These are phyloP conservation scores for Berberis thunbergii DNA, from an alignment of 164 flowering plant species.

Conservation along the genomic window DNA sequence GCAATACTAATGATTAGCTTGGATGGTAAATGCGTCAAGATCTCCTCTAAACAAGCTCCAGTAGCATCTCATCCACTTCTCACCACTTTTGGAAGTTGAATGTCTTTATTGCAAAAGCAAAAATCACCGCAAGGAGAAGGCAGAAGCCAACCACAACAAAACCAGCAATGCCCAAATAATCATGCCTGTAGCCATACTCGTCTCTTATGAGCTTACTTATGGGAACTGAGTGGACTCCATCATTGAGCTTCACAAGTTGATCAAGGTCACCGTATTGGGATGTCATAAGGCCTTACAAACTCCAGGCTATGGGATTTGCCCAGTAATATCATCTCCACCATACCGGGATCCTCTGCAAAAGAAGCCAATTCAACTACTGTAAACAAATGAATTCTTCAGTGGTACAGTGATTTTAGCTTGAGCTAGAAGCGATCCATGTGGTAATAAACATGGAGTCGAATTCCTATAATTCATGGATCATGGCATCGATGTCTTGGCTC, in stretches of 20 bases:
- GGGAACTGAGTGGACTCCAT: constrained; percentile 35
- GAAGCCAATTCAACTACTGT: constrained; percentile 4
- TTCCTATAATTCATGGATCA: no score
- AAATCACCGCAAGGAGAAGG: constrained; percentile 55
- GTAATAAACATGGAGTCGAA: no score
- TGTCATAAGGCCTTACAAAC: constrained; percentile 26
- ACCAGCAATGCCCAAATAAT: constrained; percentile 55
- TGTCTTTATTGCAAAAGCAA: constrained; percentile 70
- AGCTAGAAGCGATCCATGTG: no score
- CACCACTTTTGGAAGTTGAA: constrained; percentile 81
- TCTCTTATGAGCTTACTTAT: constrained; percentile 31
- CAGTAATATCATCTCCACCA: constrained; percentile 63
- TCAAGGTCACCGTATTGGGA: constrained; percentile 72
- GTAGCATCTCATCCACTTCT: background rate
- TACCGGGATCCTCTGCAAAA: constrained; percentile 62
- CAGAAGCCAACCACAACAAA: constrained; percentile 58
- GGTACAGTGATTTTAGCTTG: no score
- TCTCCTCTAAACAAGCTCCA: background rate
- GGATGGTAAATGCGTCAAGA: no score
- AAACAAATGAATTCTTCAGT: background rate
- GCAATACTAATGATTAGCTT: no score
- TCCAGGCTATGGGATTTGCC: constrained; percentile 51
- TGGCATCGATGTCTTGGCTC: no score
- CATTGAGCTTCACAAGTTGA: constrained; percentile 42
- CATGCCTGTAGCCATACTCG: constrained; percentile 64